Base-by-base conservation (phyloP, 345 rosid genomes). In the Rubroshorea leprosula region DNA sequence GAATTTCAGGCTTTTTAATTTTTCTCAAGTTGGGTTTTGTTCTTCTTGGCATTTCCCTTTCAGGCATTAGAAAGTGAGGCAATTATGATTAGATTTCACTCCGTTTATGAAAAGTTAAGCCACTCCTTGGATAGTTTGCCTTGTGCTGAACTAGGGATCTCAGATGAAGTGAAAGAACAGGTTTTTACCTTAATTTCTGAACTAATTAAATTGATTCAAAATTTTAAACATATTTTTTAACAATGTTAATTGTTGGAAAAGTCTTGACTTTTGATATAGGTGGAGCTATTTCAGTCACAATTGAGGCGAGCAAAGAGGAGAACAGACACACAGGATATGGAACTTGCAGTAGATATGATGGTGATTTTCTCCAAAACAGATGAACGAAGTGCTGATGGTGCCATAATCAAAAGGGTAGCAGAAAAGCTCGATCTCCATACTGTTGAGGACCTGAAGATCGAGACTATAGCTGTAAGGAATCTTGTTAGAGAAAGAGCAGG, bases 331-430 rank as follows among this genome's bases (percentile, higher is more conserved):
- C 89, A 82, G 43, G 97, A 89, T 64, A 86, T 84, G 62, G 95
- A 89, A 68, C 78, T 86, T 6, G 87, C 87, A 12, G 84, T 86
- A 76, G 95, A 86, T 67, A 61, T 83, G 82, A 84, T 89, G 89
- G 89, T 78, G 1, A 79, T 79, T 1, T 82, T 80, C 54, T 78
- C 95, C 0, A 75, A 79, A 72, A 68, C 76, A 1, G 86, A 84
- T 57, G 80, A 75, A 20, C 60, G 81, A 17, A 89, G 83, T 51
- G 74, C 91, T 8, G 91, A 89, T 63, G 78, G 66, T 18, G 88
- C 95, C 6, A 83, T 86, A 0, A 46, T 90, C 0, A 81, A 86
- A 65, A 76, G 90, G 70, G 73, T 86, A 23, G 97, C 92, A 0
- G 76, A 83, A 50, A 90, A 86, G 73, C 83, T 89, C 19, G 89